Conservation (phyloP, 202 grass and related monocot genomes). For the Musa balbisiana region DNA sequence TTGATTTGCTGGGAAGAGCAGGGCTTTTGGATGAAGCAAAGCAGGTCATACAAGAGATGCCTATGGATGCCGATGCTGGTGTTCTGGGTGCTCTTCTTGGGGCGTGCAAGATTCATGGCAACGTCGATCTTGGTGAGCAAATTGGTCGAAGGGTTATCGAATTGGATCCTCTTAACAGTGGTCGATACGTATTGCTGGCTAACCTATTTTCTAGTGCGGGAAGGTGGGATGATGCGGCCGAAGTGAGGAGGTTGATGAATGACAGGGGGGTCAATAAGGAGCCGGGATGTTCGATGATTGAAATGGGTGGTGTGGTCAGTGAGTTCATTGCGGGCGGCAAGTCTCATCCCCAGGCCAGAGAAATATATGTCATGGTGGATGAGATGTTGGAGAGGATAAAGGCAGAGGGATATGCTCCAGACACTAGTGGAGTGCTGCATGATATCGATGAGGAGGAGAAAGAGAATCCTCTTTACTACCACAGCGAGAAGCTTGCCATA, state of each 20-base stretch:
- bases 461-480: constrained; percentile 40
- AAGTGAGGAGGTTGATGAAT: constrained; percentile 48
- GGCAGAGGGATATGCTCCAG: constrained; percentile 37
- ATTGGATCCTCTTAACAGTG: constrained; percentile 55
- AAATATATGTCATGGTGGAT: constrained; percentile 44
- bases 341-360: constrained; percentile 29
- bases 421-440: constrained; percentile 33
- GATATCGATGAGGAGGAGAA: constrained; percentile 38
- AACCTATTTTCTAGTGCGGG: constrained; percentile 57
- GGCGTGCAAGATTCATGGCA: constrained; percentile 60
- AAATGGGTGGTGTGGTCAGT: constrained; percentile 35
- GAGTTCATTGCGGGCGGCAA: constrained; percentile 45
- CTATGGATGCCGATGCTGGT: constrained; percentile 49
- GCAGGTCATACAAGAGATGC: constrained; percentile 63
- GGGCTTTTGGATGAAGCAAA: constrained; percentile 70
- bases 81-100: constrained; percentile 77
- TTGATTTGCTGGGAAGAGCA: constrained; percentile 66
- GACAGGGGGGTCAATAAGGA: constrained; percentile 51
- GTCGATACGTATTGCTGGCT: constrained; percentile 68
- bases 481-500: constrained; percentile 74
- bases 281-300: constrained; percentile 44
- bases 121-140: constrained; percentile 41
- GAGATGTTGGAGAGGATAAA: constrained; percentile 50
- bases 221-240: constrained; percentile 49
- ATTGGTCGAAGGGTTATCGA: constrained; percentile 63